Percentiles rank a stretch among this genome's conserved stretches.
phyloP scores from a whole-genome alignment of 1,284 basidiomycete genomes.

The Vanrija humicola region DNA sequence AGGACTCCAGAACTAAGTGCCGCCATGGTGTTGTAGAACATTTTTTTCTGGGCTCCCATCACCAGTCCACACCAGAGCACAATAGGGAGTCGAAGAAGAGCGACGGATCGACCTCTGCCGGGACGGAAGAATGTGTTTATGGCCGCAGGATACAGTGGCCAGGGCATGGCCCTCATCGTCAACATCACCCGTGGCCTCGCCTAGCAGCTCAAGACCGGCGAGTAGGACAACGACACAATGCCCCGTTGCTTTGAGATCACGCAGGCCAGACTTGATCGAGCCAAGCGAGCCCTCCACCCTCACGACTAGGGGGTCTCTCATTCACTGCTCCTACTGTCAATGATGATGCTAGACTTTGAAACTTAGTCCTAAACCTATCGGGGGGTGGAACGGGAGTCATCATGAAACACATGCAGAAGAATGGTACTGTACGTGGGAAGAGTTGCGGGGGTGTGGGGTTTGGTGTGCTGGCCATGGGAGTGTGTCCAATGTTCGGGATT shows the following conservation, averaged over 20 bases:
- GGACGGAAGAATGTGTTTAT: not conserved
- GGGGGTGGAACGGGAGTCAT: no score
- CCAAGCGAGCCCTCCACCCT: not conserved
- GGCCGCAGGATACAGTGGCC: slow-evolving; percentile 23
- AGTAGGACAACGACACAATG: slow-evolving; percentile 16
- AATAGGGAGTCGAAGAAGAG: slow-evolving; percentile 11
- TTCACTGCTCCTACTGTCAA: not conserved
- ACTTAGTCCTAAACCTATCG: no score
- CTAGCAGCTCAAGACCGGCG: slow-evolving; percentile 13
- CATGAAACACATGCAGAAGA: no score
- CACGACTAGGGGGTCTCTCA: not conserved
- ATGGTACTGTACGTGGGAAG: no score
- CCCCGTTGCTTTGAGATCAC: slow-evolving; percentile 5
- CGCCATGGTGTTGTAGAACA: slow-evolving; percentile 15
- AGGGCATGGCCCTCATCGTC: slow-evolving; percentile 27
- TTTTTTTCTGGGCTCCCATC: slow-evolving; percentile 20
- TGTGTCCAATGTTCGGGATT: no score
- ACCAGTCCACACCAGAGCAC: slow-evolving; percentile 17
- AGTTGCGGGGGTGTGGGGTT: no score
- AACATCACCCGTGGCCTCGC: slow-evolving; percentile 20
- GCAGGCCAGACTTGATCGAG: not conserved
- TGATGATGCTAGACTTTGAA: not conserved
- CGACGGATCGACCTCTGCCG: slow-evolving; percentile 15
- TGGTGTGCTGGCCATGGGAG: no score
- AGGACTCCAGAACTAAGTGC: not conserved